A percentile compares a stretch with the other conserved stretches of the same genome.
These are phyloP conservation scores for Penicillium vulpinum DNA, from an alignment of 2,329 filamentous ascomycete species.

Conservation along the genomic window DNA sequence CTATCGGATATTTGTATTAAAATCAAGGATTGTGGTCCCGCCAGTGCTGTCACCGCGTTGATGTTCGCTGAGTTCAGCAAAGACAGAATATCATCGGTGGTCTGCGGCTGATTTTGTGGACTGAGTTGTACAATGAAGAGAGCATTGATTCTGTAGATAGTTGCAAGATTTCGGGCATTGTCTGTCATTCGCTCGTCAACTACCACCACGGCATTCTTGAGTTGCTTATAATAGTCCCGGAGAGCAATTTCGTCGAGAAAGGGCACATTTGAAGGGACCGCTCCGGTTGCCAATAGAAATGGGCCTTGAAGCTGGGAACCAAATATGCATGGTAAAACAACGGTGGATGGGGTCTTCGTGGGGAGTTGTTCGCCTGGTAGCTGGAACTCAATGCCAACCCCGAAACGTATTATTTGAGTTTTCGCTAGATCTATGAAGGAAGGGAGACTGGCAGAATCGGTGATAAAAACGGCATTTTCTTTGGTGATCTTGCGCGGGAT, in stretches of 20 bases:
- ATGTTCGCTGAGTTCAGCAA: not conserved
- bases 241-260: not conserved
- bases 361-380: not conserved
- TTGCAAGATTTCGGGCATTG: conserved; percentile 32
- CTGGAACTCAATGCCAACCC: not conserved
- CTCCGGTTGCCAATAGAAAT: not conserved
- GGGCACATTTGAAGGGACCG: not conserved
- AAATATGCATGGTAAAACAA: conserved; percentile 1
- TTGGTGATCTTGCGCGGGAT: not conserved
- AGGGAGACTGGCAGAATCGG: not conserved
- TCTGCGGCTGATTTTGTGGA: not conserved
- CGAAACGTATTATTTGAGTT: not conserved
- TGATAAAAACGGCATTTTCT: not conserved
- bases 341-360: not conserved
- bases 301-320: not conserved
- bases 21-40: not conserved
- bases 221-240: not conserved
- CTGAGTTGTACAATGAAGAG: conserved; percentile 25
- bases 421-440: not conserved
- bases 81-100: not conserved
- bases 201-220: conserved; percentile 21
- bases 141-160: conserved; percentile 28
- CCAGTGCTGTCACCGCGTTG: not conserved
- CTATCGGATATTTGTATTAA: not conserved
- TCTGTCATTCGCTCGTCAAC: conserved; percentile 35